A percentile compares a stretch with the other conserved stretches of the same genome.
These are phyloP conservation scores for Cladosporium sp. DNA, from an alignment of 2,329 filamentous ascomycete genomes.

Conservation along the genomic window DNA sequence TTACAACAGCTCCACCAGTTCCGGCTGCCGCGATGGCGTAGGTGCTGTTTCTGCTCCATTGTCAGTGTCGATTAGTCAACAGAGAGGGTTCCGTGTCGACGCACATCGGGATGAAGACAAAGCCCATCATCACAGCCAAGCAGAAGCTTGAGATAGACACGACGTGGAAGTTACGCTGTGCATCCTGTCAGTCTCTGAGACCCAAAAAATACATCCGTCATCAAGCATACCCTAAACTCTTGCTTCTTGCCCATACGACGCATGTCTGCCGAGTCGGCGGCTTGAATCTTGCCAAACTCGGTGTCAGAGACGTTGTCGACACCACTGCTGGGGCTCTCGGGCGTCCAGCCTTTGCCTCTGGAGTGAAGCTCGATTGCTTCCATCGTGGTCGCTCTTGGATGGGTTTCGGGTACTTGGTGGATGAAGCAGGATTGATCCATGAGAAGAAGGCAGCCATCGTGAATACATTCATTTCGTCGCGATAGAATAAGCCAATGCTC, in stretches of 20 bases:
- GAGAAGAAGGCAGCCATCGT: background rate
- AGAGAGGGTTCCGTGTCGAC: conserved; percentile 24
- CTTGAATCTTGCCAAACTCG: conserved; percentile 29
- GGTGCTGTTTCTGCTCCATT: background rate
- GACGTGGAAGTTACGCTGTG: conserved; percentile 19
- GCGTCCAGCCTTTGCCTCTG: background rate
- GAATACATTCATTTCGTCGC: background rate
- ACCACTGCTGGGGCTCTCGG: background rate
- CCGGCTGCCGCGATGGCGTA: conserved; percentile 10
- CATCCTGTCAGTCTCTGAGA: background rate
- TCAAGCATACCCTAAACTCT: conserved; percentile 27
- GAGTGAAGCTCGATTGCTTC: background rate
- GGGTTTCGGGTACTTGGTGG: background rate
- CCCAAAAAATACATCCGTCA: background rate
- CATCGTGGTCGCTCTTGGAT: background rate
- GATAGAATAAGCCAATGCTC: background rate
- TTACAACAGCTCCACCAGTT: conserved; percentile 6
- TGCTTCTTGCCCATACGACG: conserved; percentile 33
- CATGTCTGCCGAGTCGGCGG: conserved; percentile 29
- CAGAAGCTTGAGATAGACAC: conserved; percentile 28
- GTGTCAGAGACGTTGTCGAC: background rate
- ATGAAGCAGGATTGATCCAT: background rate
- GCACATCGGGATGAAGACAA: conserved; percentile 33
- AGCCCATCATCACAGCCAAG: conserved; percentile 32
- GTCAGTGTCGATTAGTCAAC: conserved; percentile 12